These are phyloP conservation scores for Chenopodium album DNA, from an alignment of 148 eudicot species.

Conservation along the genomic window DNA sequence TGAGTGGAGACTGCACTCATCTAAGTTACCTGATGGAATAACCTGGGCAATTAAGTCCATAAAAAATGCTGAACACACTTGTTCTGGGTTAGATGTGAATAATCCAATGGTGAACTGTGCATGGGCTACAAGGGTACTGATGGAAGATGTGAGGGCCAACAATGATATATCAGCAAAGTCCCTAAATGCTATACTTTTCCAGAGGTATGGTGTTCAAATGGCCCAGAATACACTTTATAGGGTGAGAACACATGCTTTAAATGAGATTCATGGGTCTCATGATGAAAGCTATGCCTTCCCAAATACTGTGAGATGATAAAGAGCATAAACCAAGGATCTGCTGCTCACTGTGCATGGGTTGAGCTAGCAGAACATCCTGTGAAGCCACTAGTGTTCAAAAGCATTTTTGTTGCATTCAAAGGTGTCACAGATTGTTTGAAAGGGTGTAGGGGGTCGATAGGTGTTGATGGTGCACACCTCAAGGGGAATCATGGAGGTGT, in stretches of 20 bases:
- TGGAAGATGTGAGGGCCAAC: not conserved
- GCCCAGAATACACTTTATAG: not conserved
- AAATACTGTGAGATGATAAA: constrained; percentile 2
- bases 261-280: not conserved
- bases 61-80: not conserved
- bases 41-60: not conserved
- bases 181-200: not conserved
- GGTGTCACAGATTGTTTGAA: not conserved
- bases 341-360: not conserved
- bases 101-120: not conserved
- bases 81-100: not conserved
- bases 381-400: not conserved
- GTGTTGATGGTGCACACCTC: not conserved
- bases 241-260: not conserved
- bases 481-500: not conserved
- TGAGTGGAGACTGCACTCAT: not conserved
- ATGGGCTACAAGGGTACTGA: not conserved
- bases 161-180: not conserved
- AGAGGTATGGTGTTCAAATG: not conserved
- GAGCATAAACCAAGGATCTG: not conserved
- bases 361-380: not conserved
- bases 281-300: not conserved
- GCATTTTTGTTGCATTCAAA: not conserved
- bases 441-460: not conserved
- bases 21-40: not conserved